Percentiles rank a stretch among this genome's conserved stretches.
Conservation (phyloP, 2,329 filamentous ascomycete genomes). For the Colletotrichum lindemuthianum region DNA sequence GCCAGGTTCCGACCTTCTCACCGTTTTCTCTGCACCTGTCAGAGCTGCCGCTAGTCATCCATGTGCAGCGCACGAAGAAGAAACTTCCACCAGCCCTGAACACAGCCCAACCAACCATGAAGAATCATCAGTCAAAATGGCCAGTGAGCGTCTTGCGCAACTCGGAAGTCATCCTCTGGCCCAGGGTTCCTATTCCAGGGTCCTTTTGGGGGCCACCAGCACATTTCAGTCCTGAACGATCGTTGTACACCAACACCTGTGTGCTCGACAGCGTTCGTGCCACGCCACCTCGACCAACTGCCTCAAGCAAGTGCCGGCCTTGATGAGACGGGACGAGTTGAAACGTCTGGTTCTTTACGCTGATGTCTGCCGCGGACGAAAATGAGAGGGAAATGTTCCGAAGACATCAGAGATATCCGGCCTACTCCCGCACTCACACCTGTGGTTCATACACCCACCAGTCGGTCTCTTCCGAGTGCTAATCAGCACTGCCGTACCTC, state of each 20-base stretch:
- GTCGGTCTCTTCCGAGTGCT: conserved; percentile 9
- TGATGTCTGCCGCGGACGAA: conserved; percentile 25
- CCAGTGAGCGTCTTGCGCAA: not conserved
- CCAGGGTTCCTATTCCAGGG: not conserved
- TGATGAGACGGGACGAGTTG: conserved; percentile 25
- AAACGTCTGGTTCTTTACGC: conserved; percentile 27
- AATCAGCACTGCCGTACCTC: conserved; percentile 3
- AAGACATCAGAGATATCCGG: not conserved
- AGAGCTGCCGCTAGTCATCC: conserved; percentile 15
- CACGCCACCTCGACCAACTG: not conserved
- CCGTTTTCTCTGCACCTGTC: conserved; percentile 19
- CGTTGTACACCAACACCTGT: not conserved
- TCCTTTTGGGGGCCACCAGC: conserved; percentile 6
- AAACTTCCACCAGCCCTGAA: conserved; percentile 1
- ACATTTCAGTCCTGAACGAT: not conserved
- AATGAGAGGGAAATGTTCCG: conserved; percentile 24
- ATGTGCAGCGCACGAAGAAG: conserved; percentile 18
- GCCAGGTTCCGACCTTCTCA: not conserved
- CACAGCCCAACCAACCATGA: not conserved
- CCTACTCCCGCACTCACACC: conserved; percentile 4
- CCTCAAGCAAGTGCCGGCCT: too few relatives aligned
- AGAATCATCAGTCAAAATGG: conserved; percentile 9
- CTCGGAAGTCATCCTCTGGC: not conserved
- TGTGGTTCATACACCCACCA: not conserved
- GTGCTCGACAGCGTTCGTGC: not conserved